Conservation (phyloP, 2,329 filamentous ascomycete genomes). For the Trichoderma sp. region DNA sequence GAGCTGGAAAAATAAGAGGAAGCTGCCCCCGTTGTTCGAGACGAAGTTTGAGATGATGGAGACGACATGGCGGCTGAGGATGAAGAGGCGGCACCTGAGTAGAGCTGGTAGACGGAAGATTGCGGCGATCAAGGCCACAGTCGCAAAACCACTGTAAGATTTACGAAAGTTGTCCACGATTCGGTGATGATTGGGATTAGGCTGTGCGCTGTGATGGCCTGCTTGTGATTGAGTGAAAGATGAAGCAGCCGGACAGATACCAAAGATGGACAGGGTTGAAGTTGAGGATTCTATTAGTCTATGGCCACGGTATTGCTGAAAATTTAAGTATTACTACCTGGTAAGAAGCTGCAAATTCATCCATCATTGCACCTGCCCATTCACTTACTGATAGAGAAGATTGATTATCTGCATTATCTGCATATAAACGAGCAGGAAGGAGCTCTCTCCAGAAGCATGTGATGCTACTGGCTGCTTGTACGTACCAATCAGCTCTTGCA, state of each 20-base stretch:
- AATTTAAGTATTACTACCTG: neutral
- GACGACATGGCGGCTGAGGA: neutral
- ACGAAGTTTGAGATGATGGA: neutral
- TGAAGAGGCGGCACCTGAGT: neutral
- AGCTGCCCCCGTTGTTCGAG: neutral
- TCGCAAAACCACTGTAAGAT: neutral
- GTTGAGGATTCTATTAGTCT: neutral
- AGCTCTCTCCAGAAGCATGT: neutral
- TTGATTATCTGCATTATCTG: neutral
- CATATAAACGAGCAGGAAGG: neutral
- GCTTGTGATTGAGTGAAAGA: neutral
- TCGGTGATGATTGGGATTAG: neutral
- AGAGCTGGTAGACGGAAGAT: neutral
- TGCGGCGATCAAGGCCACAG: neutral
- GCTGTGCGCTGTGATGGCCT: neutral
- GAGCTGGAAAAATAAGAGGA: neutral
- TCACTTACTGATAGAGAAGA: neutral
- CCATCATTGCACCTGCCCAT: neutral
- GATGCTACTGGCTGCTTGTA: neutral
- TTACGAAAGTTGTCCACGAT: neutral
- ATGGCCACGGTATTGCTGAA: neutral
- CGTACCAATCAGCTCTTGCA: constrained; percentile 1
- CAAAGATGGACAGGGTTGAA: neutral
- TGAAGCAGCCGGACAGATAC: neutral
- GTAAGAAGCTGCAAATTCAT: neutral